Base-by-base conservation (phyloP, 495 filamentous ascomycete genomes). In the Neurospora hispaniola region DNA sequence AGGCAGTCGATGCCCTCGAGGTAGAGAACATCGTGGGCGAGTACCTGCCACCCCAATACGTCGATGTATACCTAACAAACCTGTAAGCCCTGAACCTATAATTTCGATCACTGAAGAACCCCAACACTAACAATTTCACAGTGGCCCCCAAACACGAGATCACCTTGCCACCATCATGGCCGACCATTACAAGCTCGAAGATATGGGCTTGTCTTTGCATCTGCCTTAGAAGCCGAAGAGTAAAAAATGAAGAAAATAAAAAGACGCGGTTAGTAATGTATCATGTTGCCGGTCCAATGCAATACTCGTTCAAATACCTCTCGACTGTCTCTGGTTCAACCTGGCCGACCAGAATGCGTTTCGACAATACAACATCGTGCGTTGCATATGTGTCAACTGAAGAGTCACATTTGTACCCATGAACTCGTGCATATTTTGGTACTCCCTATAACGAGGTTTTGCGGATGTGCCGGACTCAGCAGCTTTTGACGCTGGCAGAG, bases 21-120 rank as follows among this genome's bases (percentile, higher is more conserved):
- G 87, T 97, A 1, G 88, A 90, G 73, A 96, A 94, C 80, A 93
- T 93, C 11, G 77, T 94, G 27, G 91, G 89, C 70, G 94, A 97
- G 77, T 95, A 94, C 77, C 88, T 98, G 12, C 90, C 91, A 3
- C 88, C 92, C 9, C 91, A 95, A 72, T 81, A 94, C 72, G 88
- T 97, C 40, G 92, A 96, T 77, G 88, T 96, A 43, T 97, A 97
- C 78, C 91, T 98, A 74, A 97, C 94, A 11, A 97, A 98, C 81
- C 82, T 98, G 92, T 94, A 85, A 86, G 93, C 89, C 70, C 3
- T 27, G 40, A 44, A 7, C 14, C 59, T 1, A 27, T 8, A 11
- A 62, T 18, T 18, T 35, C 66, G 41, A 31, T n/a, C 70, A 46
- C 11, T 14, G 20, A 20, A 66, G 1, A 2, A 7, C 16, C 2